Evolutionary conservation across 805 yeast species (phyloP).

Genomic region (Candida lessepsii): DNA sequence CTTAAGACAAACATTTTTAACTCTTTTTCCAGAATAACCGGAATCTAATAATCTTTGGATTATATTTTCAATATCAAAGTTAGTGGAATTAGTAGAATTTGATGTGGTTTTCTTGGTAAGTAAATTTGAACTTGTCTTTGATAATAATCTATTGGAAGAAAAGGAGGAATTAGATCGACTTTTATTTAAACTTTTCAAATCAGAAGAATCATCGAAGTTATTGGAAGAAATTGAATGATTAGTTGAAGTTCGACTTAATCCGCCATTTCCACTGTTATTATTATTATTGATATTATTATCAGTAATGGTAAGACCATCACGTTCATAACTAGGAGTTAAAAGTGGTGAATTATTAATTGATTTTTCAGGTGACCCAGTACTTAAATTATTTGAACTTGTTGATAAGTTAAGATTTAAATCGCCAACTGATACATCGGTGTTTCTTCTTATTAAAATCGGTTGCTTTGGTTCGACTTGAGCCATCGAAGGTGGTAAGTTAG

Average conservation of each 20-base stretch:
- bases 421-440: conserved; percentile 19
- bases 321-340: conserved; percentile 11
- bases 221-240: conserved; percentile 16
- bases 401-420: not conserved
- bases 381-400: conserved; percentile 23
- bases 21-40: conserved; percentile 92
- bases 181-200: conserved; percentile 11
- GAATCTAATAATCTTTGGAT: conserved; percentile 92
- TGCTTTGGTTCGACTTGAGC: conserved; percentile 66
- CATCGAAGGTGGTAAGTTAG: conserved; percentile 65
- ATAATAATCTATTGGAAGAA: conserved; percentile 11
- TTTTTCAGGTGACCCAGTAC: conserved; percentile 4
- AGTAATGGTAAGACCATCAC: conserved; percentile 3
- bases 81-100: conserved; percentile 11
- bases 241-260: conserved; percentile 17
- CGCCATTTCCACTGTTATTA: conserved; percentile 6
- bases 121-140: conserved; percentile 13
- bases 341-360: conserved; percentile 6
- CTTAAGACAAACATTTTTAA: conserved; percentile 84
- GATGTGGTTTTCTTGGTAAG: conserved; percentile 12
- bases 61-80: conserved; percentile 72
- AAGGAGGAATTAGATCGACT: conserved; percentile 16
- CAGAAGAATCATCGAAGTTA: conserved; percentile 4
- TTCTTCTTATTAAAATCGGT: conserved; percentile 63
- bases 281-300: too few relatives aligned